These are phyloP conservation scores for Nannizziopsis arthrosporioides DNA, from an alignment of 2,329 filamentous ascomycete species.

Conservation along the genomic window DNA sequence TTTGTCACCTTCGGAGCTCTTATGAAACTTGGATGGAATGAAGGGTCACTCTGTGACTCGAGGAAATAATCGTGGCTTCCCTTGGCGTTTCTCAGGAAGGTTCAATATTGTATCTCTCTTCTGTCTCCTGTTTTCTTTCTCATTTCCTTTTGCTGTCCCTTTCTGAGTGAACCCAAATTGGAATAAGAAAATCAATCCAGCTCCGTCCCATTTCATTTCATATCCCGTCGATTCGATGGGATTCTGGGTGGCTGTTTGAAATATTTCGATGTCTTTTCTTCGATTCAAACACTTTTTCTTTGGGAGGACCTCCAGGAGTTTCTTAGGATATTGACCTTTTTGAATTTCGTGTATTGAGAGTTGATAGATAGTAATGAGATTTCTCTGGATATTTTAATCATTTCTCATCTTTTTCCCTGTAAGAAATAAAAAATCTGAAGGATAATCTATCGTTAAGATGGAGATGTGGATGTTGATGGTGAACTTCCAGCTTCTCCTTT, in stretches of 20 bases:
- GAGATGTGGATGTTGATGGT: no score
- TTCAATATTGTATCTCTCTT: neutral
- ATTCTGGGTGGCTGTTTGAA: constrained; percentile 5
- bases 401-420: no score
- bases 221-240: neutral
- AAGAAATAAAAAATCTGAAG: no score
- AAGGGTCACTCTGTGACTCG: neutral
- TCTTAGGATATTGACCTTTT: no score
- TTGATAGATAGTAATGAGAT: no score
- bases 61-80: neutral
- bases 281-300: no score
- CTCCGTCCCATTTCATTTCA: neutral
- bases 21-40: neutral
- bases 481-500: no score
- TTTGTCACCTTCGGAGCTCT: neutral
- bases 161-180: constrained; percentile 4
- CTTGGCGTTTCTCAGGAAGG: neutral
- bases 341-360: no score
- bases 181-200: neutral
- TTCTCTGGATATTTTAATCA: no score
- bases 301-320: no score
- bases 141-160: neutral
- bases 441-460: no score
- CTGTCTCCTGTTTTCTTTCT: neutral
- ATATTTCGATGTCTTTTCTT: neutral